Conservation (phyloP, 345 rosid genomes). For the Hibiscus trionum region DNA sequence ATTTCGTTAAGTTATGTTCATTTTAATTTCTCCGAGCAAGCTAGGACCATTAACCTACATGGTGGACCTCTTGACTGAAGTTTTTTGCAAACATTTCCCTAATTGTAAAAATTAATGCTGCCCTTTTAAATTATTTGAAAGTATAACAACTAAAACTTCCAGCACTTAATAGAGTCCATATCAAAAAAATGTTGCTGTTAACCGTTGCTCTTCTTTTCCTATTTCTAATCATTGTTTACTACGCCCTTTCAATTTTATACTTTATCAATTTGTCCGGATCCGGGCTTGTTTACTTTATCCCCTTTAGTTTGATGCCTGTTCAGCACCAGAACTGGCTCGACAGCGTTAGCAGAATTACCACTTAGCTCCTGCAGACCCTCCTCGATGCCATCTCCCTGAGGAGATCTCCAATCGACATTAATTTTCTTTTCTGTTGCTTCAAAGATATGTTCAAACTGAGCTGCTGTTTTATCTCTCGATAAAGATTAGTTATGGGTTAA, state of each 20-base stretch:
- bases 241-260: not conserved
- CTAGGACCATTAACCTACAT: not conserved
- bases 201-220: not conserved
- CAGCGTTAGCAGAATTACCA: not conserved
- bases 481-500: not conserved
- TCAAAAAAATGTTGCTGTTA: not conserved
- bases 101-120: not conserved
- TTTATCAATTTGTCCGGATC: not conserved
- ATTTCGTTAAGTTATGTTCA: constrained; percentile 38
- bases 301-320: not conserved
- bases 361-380: not conserved
- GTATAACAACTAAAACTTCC: not conserved
- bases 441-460: not conserved
- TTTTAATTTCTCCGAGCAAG: not conserved
- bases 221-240: not conserved
- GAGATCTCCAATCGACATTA: not conserved
- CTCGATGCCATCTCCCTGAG: not conserved
- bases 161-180: not conserved
- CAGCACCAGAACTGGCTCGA: too few relatives aligned
- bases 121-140: not conserved
- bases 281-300: not conserved
- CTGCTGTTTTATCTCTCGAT: not conserved
- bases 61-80: not conserved
- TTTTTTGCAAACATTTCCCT: not conserved
- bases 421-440: not conserved